Percentiles rank a stretch among this genome's conserved stretches.
Evolutionary conservation across 352 stramenopile genomes (phyloP).

Genomic region (Globisporangium okanoganense): DNA sequence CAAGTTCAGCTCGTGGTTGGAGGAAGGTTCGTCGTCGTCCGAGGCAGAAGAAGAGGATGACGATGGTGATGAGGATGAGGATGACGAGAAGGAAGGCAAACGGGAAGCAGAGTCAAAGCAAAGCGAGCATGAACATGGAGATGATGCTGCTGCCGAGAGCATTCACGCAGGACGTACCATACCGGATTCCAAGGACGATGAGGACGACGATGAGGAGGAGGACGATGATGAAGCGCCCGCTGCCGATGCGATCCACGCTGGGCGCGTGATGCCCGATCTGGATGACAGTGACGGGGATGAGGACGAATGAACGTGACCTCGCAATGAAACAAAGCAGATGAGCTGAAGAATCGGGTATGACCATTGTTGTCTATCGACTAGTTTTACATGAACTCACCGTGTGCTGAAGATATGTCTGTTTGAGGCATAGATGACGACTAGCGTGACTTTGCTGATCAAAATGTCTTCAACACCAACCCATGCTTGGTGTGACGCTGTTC

Average conservation of each 20-base stretch:
- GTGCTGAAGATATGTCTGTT: neutral
- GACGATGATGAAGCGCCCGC: slow-evolving; percentile 17
- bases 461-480: neutral
- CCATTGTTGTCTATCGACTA: neutral
- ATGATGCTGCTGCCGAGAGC: neutral
- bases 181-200: slow-evolving; percentile 4
- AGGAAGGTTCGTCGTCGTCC: slow-evolving; percentile 67
- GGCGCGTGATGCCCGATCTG: slow-evolving; percentile 52
- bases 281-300: slow-evolving; percentile 42
- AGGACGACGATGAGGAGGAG: slow-evolving; percentile 21
- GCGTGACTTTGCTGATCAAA: neutral
- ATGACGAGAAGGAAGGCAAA: neutral
- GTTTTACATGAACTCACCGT: neutral
- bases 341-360: no score
- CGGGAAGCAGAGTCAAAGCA: slow-evolving; percentile 11
- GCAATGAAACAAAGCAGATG: neutral
- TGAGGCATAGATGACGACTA: neutral
- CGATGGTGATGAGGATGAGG: neutral
- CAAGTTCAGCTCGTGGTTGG: slow-evolving; percentile 94
- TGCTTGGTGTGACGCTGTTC: neutral
- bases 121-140: neutral
- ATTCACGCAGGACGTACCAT: slow-evolving; percentile 16
- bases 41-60: slow-evolving; percentile 39
- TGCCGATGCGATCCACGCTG: slow-evolving; percentile 34
- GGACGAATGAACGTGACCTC: neutral